These are phyloP conservation scores for Solanum okadae DNA, from an alignment of 257 asterid genomes.

Conservation along the genomic window DNA sequence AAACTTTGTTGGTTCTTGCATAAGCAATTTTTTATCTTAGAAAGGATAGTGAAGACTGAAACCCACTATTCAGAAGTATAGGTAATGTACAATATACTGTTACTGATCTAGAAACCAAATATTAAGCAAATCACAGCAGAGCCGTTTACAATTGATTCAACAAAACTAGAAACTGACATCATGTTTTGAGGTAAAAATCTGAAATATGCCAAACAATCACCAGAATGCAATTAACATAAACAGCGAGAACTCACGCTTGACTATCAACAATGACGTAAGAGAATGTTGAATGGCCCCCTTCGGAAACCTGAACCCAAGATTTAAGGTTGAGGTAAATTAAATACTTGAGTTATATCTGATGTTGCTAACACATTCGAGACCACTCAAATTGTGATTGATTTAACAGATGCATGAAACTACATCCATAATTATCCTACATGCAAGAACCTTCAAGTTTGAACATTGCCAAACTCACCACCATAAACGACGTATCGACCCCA, in stretches of 20 bases:
- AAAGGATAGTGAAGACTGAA: neutral
- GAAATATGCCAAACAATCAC: neutral
- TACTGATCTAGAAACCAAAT: neutral
- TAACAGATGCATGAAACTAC: neutral
- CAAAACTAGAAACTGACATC: neutral
- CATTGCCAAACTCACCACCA: conserved; percentile 39
- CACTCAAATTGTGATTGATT: neutral
- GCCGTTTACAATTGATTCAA: neutral
- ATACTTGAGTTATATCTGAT: neutral
- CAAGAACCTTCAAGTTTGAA: neutral
- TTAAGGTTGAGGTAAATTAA: neutral
- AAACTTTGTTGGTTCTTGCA: neutral
- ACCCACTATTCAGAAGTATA: neutral
- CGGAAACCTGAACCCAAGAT: conserved; percentile 46
- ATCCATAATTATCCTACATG: neutral
- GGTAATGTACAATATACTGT: neutral
- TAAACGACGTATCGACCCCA: conserved; percentile 74
- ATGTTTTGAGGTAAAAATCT: neutral
- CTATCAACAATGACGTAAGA: conserved; percentile 85
- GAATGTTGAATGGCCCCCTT: conserved; percentile 94
- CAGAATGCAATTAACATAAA: neutral
- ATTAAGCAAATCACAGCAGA: neutral
- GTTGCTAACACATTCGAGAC: neutral
- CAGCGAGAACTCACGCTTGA: conserved; percentile 52
- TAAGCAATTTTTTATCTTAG: neutral